Evolutionary conservation across 2,329 filamentous ascomycete genomes (phyloP).

Genomic region (Colletotrichum zoysiae): DNA sequence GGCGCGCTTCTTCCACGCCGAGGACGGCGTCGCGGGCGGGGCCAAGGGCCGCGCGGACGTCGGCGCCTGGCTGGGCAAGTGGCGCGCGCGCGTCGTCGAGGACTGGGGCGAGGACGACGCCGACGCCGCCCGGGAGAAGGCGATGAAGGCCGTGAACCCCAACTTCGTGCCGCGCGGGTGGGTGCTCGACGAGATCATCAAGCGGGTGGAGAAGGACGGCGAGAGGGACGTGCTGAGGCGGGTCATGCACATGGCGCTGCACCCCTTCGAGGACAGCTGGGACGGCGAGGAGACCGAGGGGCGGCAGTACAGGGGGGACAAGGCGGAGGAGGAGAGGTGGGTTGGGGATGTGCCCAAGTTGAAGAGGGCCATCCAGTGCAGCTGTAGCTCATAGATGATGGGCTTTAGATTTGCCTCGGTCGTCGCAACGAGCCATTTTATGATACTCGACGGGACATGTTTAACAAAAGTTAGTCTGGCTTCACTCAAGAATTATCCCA

Average conservation of each 20-base stretch:
- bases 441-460: background rate
- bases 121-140: conserved; percentile 59
- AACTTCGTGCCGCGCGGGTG: conserved; percentile 93
- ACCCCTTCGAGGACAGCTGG: conserved; percentile 89
- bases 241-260: conserved; percentile 84
- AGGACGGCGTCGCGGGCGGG: conserved; percentile 73
- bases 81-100: conserved; percentile 77
- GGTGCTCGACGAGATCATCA: conserved; percentile 94
- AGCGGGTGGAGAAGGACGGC: conserved; percentile 84
- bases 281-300: conserved; percentile 62
- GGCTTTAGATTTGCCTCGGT: background rate
- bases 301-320: conserved; percentile 67
- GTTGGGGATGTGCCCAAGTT: conserved; percentile 85
- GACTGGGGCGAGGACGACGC: conserved; percentile 76
- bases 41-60: conserved; percentile 75
- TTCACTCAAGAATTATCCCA: background rate
- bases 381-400: conserved; percentile 81
- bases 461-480: background rate
- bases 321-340: conserved; percentile 83
- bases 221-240: conserved; percentile 83
- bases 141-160: conserved; percentile 91
- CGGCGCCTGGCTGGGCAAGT: conserved; percentile 84
- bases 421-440: background rate
- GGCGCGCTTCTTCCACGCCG: conserved; percentile 82
- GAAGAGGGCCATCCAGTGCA: conserved; percentile 89